Evolutionary conservation across 257 asterid species (phyloP), one percentile per base, ranked within the genome.

Genomic region (Solanum piurae): DNA sequence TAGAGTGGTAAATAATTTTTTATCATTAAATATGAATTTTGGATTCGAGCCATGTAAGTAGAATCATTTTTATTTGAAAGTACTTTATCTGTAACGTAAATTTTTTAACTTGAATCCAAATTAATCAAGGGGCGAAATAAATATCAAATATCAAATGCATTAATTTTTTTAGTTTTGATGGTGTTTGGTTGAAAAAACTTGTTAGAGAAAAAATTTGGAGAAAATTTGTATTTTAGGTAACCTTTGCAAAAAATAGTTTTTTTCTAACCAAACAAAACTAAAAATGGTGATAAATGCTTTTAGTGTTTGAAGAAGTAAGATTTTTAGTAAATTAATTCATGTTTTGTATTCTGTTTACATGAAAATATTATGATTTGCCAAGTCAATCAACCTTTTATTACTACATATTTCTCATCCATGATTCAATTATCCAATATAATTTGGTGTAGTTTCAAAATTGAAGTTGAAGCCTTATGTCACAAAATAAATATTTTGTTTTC

Each of bases 31-130:
- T 64, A 25, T 64, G 0, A 64, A n/a, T 64, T 12, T 64, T 64
- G 2, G 0, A 25, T 25, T 62, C 0, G 5, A 58, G 5, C 0
- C 12, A 7, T 20, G 11, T 20, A 11, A 20, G 11, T 8, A 5
- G 1, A 58, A 58, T 58, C 0, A 8, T 3, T 7, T 60, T 60
- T 60, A 60, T 21, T 5, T 55, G 0, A 55, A 49, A 52, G 23
- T 55, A 55, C 7, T 18, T 55, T 6, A 55, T 55, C 1, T 16
- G 1, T 6, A 55, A 20, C 5, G 25, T 20, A 55, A 20, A 7
- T 7, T 4, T 20, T 55, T 0, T 2, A 1, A 20, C 12, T 20
- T 20, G 5, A 55, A 20, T 55, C 1, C 2, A 55, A 20, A 60
- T 3, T 8, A 60, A 58, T 21, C 25, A 7, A 58, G 2, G 0